Percentiles rank a stretch among this genome's conserved stretches.
Conservation (phyloP, 176 grass and related monocot genomes). For the Lolium perenne region DNA sequence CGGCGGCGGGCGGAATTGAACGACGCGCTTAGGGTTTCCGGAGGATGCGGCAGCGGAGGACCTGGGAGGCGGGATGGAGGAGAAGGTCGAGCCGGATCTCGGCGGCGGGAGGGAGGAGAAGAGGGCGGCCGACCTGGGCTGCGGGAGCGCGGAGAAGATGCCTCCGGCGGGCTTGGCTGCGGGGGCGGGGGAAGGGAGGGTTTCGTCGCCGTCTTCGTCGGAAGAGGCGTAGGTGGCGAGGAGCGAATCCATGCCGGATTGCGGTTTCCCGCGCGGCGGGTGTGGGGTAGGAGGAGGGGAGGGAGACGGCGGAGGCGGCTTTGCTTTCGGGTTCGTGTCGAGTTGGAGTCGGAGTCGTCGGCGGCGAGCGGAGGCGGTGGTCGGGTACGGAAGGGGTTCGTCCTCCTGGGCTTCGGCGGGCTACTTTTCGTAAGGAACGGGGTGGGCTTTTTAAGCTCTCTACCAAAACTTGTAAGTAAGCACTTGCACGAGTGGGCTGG, state of each 20-base stretch:
- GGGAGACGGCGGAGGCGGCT: background rate
- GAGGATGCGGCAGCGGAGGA: conserved; percentile 21
- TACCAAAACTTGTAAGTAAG: too few relatives aligned
- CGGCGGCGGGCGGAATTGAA: conserved; percentile 73
- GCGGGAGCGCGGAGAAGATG: conserved; percentile 67
- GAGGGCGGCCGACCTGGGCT: conserved; percentile 38
- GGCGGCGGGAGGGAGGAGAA: conserved; percentile 47
- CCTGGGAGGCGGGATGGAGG: conserved; percentile 65
- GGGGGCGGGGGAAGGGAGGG: conserved; percentile 18
- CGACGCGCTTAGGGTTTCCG: conserved; percentile 78
- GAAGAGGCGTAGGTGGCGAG: conserved; percentile 92
- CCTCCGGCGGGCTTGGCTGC: conserved; percentile 30
- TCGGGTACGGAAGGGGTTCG: background rate
- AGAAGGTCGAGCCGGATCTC: conserved; percentile 52
- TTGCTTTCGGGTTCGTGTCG: background rate
- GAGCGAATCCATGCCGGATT: conserved; percentile 78
- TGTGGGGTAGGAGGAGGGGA: background rate
- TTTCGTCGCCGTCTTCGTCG: conserved; percentile 61
- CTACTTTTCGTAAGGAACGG: background rate
- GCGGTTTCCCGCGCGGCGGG: background rate
- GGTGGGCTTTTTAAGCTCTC: background rate
- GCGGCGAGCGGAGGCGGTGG: conserved; percentile 20
- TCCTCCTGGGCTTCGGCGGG: background rate
- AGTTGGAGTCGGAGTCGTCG: conserved; percentile 19
- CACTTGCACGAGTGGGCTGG: too few relatives aligned